Evolutionary conservation across 108 stramenopile species (phyloP), one percentile per base, ranked within the genome.

Genomic region (Nannochloropsis gaditana): DNA sequence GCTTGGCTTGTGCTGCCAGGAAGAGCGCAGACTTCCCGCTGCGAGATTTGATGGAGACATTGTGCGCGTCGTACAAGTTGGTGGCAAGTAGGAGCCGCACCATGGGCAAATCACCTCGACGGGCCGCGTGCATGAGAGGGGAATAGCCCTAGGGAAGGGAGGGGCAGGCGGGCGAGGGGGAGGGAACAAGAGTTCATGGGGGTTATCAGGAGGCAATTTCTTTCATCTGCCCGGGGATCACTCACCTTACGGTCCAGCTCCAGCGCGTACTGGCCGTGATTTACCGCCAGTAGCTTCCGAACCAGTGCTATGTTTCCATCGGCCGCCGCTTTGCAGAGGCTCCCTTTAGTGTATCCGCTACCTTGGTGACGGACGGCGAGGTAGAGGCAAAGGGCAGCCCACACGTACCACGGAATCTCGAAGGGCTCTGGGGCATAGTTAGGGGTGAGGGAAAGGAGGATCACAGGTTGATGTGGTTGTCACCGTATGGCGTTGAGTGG

Each of bases 261-360:
- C 59, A 73, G n/a, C 59, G 59, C 59, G 59, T 73, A 73, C 59
- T 73, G 59, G n/a, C 59, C 59, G n/a, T 73, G 59, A 73, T 73
- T 73, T n/a, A 73, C n/a, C 8, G 8, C 59, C 59, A 73, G 59
- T 2, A 73, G n/a, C 6, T 73, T 73, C 59, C n/a, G 15, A 3
- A 3, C 59, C 59, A 73, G n/a, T n/a, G 15, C 59, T 15, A n/a
- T n/a, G 8, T 73, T 73, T n/a, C 59, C 59, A 73, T 73, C 59
- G n/a, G 59, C 59, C 59, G 59, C 59, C 15, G 59, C 59, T 2
- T 73, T 73, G 59, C 59, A 73, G 4, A 73, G 59, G n/a, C 59
- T 73, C 59, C 59, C 59, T 3, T 73, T 73, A 2, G n/a, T n/a
- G 59, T 73, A 73, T 15, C 59, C 59, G 6, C n/a, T 8, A 8